Conservation (phyloP, 257 asterid species). For the Solanum rostratum region DNA sequence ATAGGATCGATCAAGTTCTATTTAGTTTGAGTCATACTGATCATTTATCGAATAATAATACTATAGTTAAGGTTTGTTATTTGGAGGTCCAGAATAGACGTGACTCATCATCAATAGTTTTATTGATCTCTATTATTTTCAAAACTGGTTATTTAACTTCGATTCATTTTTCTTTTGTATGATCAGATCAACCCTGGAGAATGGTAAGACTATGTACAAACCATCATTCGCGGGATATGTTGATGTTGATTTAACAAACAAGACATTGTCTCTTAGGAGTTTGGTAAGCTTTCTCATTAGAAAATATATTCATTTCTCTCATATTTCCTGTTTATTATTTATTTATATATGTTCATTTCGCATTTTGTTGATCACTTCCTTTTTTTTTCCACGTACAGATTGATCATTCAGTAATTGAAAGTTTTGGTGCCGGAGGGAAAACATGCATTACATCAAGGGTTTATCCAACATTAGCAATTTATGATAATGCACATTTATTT, state of each 20-base stretch:
- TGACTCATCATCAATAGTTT: neutral
- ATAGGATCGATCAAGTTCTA: neutral
- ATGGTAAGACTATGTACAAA: slow-evolving; percentile 8
- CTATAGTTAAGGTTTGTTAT: neutral
- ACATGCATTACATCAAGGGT: slow-evolving; percentile 33
- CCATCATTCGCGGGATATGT: slow-evolving; percentile 34
- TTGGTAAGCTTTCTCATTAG: slow-evolving; percentile 6
- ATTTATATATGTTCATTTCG: neutral
- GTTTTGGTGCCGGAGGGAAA: slow-evolving; percentile 31
- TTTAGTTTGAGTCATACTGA: neutral
- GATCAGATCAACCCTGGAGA: slow-evolving; percentile 16
- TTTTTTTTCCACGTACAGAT: slow-evolving; percentile 4
- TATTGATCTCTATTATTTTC: neutral
- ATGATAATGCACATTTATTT: slow-evolving; percentile 15
- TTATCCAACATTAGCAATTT: slow-evolving; percentile 22
- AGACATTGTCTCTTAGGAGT: slow-evolving; percentile 21
- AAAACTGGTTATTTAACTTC: neutral
- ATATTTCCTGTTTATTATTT: neutral
- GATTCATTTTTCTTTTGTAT: neutral
- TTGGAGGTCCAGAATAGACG: neutral
- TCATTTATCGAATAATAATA: neutral
- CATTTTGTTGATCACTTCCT: too few relatives aligned
- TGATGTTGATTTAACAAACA: slow-evolving; percentile 13
- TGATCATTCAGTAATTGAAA: slow-evolving; percentile 36
- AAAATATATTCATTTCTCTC: too few relatives aligned